phyloP scores from a whole-genome alignment of 169 alveolate species.

The Eimeria falciformis region DNA sequence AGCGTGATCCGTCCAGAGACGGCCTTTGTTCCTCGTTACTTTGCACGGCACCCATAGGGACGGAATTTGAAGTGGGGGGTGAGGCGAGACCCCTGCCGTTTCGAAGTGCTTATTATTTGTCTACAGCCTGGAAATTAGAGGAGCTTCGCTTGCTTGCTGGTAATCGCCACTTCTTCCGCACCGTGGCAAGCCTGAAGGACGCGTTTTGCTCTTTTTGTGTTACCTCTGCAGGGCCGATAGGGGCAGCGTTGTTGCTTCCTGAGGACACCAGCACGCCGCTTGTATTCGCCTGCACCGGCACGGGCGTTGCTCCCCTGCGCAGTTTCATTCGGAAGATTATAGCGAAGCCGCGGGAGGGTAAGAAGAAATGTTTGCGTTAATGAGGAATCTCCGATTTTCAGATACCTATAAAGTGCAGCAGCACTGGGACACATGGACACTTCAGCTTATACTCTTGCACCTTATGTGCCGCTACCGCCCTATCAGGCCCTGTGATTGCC shows the following conservation, averaged over 20 bases:
- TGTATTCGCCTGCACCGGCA: slow-evolving; percentile 59
- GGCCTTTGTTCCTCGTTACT: slow-evolving; percentile 59
- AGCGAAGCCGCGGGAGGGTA: slow-evolving; percentile 28
- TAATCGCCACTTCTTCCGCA: not conserved
- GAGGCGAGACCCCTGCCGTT: not conserved
- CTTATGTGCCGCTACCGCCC: not conserved
- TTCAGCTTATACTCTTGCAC: not conserved
- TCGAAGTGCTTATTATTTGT: no score
- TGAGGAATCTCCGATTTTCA: no score
- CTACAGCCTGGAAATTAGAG: no score
- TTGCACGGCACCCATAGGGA: slow-evolving; percentile 49
- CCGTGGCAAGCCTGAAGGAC: no score
- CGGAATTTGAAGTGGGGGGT: slow-evolving; percentile 56
- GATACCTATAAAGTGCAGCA: no score
- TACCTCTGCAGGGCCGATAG: slow-evolving; percentile 26
- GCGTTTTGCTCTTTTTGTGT: not conserved
- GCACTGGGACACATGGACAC: no score
- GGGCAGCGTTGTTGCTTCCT: slow-evolving; percentile 52
- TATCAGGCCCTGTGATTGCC: slow-evolving; percentile 51
- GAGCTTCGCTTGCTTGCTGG: no score
- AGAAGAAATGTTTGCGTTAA: no score
- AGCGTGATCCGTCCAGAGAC: slow-evolving; percentile 24
- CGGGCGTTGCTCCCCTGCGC: slow-evolving; percentile 60
- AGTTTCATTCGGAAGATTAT: slow-evolving; percentile 26
- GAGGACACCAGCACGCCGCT: slow-evolving; percentile 4